phyloP scores from a whole-genome alignment of 2,329 filamentous ascomycete species.

The Alternaria burnsii region DNA sequence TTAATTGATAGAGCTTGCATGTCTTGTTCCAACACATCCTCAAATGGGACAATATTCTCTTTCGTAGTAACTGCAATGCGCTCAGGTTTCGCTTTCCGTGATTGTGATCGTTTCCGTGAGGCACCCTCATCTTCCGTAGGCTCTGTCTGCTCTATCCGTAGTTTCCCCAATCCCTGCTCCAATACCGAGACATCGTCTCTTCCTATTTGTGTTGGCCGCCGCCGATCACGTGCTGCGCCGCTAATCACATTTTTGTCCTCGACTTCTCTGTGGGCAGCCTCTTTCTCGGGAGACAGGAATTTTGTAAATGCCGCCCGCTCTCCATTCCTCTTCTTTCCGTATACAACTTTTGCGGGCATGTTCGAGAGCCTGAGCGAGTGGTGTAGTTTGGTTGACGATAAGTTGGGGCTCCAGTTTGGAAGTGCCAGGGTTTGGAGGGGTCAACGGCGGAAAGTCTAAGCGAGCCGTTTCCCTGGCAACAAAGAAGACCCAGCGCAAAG shows the following conservation, averaged over 20 bases:
- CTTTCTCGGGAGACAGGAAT: conserved; percentile 41
- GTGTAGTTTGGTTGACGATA: background rate
- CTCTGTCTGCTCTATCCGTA: conserved; percentile 1
- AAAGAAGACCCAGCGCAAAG: background rate
- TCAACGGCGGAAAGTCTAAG: conserved; percentile 18
- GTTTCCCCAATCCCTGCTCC: conserved; percentile 16
- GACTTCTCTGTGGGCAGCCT: conserved; percentile 11
- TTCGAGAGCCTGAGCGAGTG: conserved; percentile 14
- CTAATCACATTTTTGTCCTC: conserved; percentile 7
- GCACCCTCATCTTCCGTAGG: conserved; percentile 7
- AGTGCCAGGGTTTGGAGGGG: conserved; percentile 9
- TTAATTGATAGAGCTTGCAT: conserved; percentile 14
- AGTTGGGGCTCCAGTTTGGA: conserved; percentile 4
- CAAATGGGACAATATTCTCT: conserved; percentile 12
- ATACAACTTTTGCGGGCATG: conserved; percentile 37
- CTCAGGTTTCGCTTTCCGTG: conserved; percentile 9
- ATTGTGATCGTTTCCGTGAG: conserved; percentile 17
- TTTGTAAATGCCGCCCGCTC: conserved; percentile 37
- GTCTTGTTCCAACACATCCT: conserved; percentile 9
- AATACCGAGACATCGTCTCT: conserved; percentile 7
- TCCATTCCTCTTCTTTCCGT: conserved; percentile 37
- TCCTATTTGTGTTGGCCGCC: conserved; percentile 10
- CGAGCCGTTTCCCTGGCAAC: conserved; percentile 16
- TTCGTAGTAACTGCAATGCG: conserved; percentile 6
- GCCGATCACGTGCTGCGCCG: conserved; percentile 8